Conservation (phyloP, 352 stramenopile species). For the Phytophthora europaea region DNA sequence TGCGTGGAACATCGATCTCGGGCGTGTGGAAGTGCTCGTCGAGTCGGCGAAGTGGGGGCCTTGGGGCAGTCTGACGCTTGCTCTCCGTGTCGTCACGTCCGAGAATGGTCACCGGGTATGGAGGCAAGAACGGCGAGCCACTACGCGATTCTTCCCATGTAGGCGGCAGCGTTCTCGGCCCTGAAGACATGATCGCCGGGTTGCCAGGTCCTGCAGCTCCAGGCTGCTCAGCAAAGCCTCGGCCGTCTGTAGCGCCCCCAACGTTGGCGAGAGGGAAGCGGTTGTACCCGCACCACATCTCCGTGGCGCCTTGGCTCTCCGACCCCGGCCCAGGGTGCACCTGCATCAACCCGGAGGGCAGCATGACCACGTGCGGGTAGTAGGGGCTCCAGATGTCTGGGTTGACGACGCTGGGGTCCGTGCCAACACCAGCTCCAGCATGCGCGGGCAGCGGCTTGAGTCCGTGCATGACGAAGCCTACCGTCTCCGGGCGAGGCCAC, state of each 20-base stretch:
- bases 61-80: slow-evolving; percentile 37
- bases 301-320: slow-evolving; percentile 18
- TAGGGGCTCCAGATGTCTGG: slow-evolving; percentile 54
- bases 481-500: slow-evolving; percentile 60
- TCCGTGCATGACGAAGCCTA: slow-evolving; percentile 65
- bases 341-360: slow-evolving; percentile 64
- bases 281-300: slow-evolving; percentile 62
- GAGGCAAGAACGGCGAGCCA: slow-evolving; percentile 64
- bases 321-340: slow-evolving; percentile 42
- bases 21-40: slow-evolving; percentile 36
- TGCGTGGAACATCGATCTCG: slow-evolving; percentile 13
- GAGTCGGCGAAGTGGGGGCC: slow-evolving; percentile 4
- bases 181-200: slow-evolving; percentile 5
- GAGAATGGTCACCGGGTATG: slow-evolving; percentile 66
- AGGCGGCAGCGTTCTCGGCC: slow-evolving; percentile 55
- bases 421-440: not conserved
- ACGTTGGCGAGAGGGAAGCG: slow-evolving; percentile 50
- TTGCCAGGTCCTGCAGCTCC: not conserved
- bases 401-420: slow-evolving; percentile 16
- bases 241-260: not conserved
- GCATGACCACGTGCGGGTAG: slow-evolving; percentile 66
- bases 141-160: slow-evolving; percentile 65
- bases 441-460: slow-evolving; percentile 46
- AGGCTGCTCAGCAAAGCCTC: not conserved
- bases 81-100: slow-evolving; percentile 42